Evolutionary conservation across 495 filamentous ascomycete species (phyloP), one percentile per base, ranked within the genome.

Genomic region (Eremomyces bilateralis): DNA sequence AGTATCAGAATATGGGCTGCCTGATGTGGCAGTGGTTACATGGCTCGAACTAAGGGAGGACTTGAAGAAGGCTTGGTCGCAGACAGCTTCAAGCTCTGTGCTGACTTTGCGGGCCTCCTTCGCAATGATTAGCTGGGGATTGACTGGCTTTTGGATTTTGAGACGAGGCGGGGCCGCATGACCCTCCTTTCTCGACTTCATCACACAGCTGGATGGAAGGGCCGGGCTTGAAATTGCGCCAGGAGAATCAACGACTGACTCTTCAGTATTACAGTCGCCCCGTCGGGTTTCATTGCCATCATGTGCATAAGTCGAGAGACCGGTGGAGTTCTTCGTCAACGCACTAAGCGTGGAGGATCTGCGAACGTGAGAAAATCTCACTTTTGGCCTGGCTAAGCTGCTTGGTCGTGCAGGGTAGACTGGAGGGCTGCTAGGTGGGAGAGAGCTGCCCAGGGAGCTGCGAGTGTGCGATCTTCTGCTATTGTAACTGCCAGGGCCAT

Each of bases 31-130:
- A 2, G 60, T 53, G 5, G 59, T 54, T 4, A 40, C 48, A 19
- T 45, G 28, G 40, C 47, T 54, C 39, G 59, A 67, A 1, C 64
- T 57, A 0, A 76, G 47, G 0, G 73, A 72, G 21, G 67, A 71
- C 17, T 71, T 66, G 42, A 80, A 81, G 54, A 93, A 94, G 1
- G 82, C 82, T 42, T 82, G 80, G 40, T 77, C 72, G 42, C 70
- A 74, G n/a, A 73, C 65, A 41, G 69, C 66, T 38, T 67, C 65
- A 13, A 77, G 61, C 40, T 77, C 72, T 18, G 61, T 60, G 16
- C 72, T 76, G n/a, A 72, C 66, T 42, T 73, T 67, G 5, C 72
- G 56, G 18, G 69, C 62, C 36, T 76, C 72, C 29, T 64, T 68
- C 34, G 54, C 63, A 53, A 69, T 70, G n/a, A 61, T 53, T 17